Evolutionary conservation across 2,329 filamentous ascomycete species (phyloP).

Genomic region (Diaporthe vaccinii): DNA sequence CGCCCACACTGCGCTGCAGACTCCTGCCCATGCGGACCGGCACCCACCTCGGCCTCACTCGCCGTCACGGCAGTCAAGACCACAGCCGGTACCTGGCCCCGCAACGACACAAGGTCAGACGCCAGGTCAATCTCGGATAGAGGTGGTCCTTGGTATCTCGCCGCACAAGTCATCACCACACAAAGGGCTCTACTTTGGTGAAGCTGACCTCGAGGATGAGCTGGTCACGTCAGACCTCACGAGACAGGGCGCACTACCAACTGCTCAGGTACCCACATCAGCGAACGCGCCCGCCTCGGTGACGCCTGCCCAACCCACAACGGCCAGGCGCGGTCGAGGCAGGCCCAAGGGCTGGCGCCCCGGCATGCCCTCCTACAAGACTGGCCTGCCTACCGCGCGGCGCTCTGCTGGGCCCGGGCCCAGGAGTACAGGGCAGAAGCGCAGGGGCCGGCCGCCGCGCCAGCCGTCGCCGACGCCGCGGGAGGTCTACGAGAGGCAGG

Average conservation of each 20-base stretch:
- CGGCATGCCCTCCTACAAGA: conserved; percentile 40
- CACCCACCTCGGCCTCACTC: not conserved
- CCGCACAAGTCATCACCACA: conserved; percentile 15
- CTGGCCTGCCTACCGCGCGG: conserved; percentile 8
- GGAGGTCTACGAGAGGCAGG: conserved; percentile 46
- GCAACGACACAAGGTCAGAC: conserved; percentile 3
- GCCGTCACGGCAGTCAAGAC: not conserved
- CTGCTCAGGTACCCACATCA: not conserved
- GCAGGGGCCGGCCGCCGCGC: conserved; percentile 48
- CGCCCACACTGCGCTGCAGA: not conserved
- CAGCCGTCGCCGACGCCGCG: conserved; percentile 40
- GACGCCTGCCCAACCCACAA: conserved; percentile 4
- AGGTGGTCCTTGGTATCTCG: conserved; percentile 37
- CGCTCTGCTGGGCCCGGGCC: not conserved
- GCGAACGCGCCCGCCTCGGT: not conserved
- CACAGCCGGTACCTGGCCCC: not conserved
- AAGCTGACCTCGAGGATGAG: conserved; percentile 28
- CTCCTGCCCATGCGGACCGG: not conserved
- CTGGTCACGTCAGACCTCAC: conserved; percentile 1
- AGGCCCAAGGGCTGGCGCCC: conserved; percentile 42
- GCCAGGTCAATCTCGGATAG: conserved; percentile 33
- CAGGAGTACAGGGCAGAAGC: conserved; percentile 33
- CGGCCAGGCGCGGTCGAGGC: conserved; percentile 35
- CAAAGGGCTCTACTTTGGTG: conserved; percentile 7
- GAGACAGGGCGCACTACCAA: not conserved